Evolutionary conservation across 192 early-diverging fungal species (phyloP).

Genomic region (Coemansia asiatica): DNA sequence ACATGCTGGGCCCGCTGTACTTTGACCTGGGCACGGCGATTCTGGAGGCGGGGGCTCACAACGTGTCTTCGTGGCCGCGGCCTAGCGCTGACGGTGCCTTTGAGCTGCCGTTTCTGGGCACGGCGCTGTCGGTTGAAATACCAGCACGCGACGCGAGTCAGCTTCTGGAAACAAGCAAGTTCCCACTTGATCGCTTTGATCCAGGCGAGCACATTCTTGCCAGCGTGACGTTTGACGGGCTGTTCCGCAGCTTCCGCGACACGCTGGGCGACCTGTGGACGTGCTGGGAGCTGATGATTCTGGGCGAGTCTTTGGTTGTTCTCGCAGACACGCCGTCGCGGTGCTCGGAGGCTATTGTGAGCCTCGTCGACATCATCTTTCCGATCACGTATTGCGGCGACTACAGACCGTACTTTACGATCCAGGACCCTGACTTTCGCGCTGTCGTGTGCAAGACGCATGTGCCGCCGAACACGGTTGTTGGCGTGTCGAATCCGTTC

Average conservation of each 20-base stretch:
- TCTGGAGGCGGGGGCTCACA: slow-evolving; percentile 77
- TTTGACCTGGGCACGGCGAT: slow-evolving; percentile 79
- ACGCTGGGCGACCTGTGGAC: slow-evolving; percentile 82
- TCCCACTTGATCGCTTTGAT: slow-evolving; percentile 65
- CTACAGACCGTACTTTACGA: slow-evolving; percentile 95
- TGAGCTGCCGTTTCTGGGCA: slow-evolving; percentile 75
- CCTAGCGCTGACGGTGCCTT: slow-evolving; percentile 59
- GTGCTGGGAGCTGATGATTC: slow-evolving; percentile 92
- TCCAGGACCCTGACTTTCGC: slow-evolving; percentile 92
- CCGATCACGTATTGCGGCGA: slow-evolving; percentile 97
- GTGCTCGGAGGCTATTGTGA: slow-evolving; percentile 81
- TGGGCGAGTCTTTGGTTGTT: slow-evolving; percentile 88
- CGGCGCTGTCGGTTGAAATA: slow-evolving; percentile 67
- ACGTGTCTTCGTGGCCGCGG: slow-evolving; percentile 70
- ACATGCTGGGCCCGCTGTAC: slow-evolving; percentile 73
- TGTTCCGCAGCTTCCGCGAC: slow-evolving; percentile 77
- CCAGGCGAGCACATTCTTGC: slow-evolving; percentile 73
- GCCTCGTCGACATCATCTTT: slow-evolving; percentile 88
- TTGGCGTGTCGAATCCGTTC: slow-evolving; percentile 95
- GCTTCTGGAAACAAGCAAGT: slow-evolving; percentile 69
- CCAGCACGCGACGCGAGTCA: slow-evolving; percentile 67
- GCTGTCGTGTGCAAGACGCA: slow-evolving; percentile 56
- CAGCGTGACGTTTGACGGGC: slow-evolving; percentile 64
- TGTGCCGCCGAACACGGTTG: slow-evolving; percentile 75
- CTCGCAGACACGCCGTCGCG: slow-evolving; percentile 82